Conservation (phyloP, 176 grass and related monocot species). For the sorghum (Sorghum bicolor) region Sorghum_bicolor_NCBIv3 NC_012872.2:15675001-15675500, state of each 20-base stretch:
- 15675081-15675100: too few species aligned
- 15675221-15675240: background rate
- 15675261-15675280: background rate
- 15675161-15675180: constrained; percentile 5
- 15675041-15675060: too few species aligned
- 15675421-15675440: background rate
- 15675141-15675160: background rate
- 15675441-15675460: background rate
- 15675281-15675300: background rate
- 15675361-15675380: background rate
- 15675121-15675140: background rate
- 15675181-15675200: background rate
- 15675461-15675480: too few species aligned
- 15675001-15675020: too few species aligned
- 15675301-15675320: background rate
- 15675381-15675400: background rate
- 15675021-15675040: too few species aligned
- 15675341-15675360: too few species aligned
- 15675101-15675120: too few species aligned
- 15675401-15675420: background rate
- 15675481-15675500: background rate
- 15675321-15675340: background rate
- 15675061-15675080: too few species aligned
- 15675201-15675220: background rate
- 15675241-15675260: background rate